These are phyloP conservation scores for Triticum monococcum DNA, from an alignment of 176 grass and related monocot species.

Conservation along the genomic window DNA sequence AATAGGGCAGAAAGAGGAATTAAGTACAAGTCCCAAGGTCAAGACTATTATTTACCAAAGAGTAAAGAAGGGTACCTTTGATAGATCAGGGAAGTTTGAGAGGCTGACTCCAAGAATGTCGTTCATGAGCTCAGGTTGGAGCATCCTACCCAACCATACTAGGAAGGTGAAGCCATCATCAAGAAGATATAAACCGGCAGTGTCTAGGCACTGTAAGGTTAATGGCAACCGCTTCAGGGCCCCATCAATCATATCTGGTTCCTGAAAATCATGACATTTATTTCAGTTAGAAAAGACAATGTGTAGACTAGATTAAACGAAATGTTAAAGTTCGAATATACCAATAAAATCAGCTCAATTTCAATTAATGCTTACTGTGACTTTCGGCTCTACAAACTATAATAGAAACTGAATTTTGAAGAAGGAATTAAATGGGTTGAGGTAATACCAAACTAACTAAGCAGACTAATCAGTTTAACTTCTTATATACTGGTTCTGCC, in stretches of 20 bases:
- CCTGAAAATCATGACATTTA: slow-evolving; percentile 42
- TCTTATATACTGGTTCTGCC: background rate
- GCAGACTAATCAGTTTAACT: background rate
- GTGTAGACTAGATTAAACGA: background rate
- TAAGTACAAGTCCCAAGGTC: background rate
- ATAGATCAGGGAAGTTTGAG: slow-evolving; percentile 77
- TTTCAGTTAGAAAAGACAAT: background rate
- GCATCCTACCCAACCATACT: slow-evolving; percentile 92
- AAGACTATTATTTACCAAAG: background rate
- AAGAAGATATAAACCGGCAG: slow-evolving; percentile 81
- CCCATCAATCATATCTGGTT: slow-evolving; percentile 34
- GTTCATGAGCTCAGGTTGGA: slow-evolving; percentile 60
- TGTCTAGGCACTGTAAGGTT: slow-evolving; percentile 72
- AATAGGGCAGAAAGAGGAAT: background rate
- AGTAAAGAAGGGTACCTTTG: slow-evolving; percentile 52
- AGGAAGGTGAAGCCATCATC: slow-evolving; percentile 83
- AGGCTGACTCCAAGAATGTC: slow-evolving; percentile 68
- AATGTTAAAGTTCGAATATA: background rate
- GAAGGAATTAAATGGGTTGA: background rate
- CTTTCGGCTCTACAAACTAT: background rate
- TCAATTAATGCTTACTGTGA: background rate
- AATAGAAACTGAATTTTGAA: background rate
- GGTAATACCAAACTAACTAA: background rate
- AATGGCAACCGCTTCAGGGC: slow-evolving; percentile 61
- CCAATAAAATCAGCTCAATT: background rate